These are phyloP conservation scores for Luffa aegyptiaca DNA, from an alignment of 306 rosid genomes.

Conservation along the genomic window DNA sequence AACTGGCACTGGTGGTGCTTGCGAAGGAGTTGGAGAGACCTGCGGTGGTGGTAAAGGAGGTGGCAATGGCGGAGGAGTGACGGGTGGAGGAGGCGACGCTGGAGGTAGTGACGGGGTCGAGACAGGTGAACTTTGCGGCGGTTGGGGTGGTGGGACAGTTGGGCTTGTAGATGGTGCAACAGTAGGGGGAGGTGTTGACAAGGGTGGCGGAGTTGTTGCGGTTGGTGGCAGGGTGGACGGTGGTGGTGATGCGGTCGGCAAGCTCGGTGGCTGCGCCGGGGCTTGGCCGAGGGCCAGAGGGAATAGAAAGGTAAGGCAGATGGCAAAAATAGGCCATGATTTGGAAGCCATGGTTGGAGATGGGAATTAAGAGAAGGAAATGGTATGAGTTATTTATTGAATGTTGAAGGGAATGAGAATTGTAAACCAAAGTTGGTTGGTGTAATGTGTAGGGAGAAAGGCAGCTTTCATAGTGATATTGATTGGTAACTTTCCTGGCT, in stretches of 20 bases:
- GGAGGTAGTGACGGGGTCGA: constrained; percentile 13
- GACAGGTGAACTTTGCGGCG: constrained; percentile 3
- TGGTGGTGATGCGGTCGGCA: constrained; percentile 27
- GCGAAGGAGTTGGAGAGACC: constrained; percentile 52
- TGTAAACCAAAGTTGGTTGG: constrained; percentile 8
- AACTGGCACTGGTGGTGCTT: constrained; percentile 50
- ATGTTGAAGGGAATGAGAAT: neutral
- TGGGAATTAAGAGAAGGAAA: constrained; percentile 4
- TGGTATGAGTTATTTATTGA: neutral
- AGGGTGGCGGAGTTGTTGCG: constrained; percentile 32
- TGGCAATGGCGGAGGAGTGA: constrained; percentile 24
- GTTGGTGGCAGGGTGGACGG: constrained; percentile 34
- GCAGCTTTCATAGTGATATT: constrained; percentile 25
- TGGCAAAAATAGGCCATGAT: constrained; percentile 9
- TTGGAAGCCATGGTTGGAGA: constrained; percentile 22
- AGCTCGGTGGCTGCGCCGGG: constrained; percentile 27
- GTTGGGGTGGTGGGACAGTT: constrained; percentile 39
- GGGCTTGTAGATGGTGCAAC: constrained; percentile 17
- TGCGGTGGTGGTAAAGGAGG: constrained; percentile 43
- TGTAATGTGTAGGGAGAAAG: constrained; percentile 19
- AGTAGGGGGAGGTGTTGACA: constrained; percentile 49
- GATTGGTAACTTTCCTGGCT: constrained; percentile 28
- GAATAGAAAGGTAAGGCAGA: constrained; percentile 18
- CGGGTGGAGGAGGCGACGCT: constrained; percentile 32
- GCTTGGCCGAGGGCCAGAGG: constrained; percentile 23